Percentiles rank a stretch among this genome's conserved stretches.
Evolutionary conservation across 1,139 yeast species (phyloP).

Genomic region (Hyphopichia burtonii): DNA sequence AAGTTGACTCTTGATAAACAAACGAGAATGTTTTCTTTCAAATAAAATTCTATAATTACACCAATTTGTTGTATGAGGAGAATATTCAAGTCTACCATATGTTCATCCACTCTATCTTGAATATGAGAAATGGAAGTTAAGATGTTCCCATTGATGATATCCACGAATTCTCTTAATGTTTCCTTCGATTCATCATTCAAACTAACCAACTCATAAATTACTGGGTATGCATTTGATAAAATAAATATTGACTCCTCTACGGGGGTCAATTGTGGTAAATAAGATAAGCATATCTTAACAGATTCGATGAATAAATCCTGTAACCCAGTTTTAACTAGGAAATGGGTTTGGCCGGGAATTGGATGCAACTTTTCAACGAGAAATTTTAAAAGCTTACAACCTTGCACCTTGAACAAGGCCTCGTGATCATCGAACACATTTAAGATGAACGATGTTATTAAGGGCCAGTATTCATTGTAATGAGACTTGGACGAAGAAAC

Average conservation of each 20-base stretch:
- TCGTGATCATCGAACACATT: conserved; percentile 54
- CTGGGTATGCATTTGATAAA: conserved; percentile 25
- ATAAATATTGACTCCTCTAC: conserved; percentile 20
- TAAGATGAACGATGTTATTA: conserved; percentile 48
- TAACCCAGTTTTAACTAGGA: conserved; percentile 40
- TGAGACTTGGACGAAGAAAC: conserved; percentile 12
- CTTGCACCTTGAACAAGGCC: conserved; percentile 41
- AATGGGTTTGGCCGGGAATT: neutral
- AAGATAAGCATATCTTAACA: conserved; percentile 37
- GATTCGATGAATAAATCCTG: conserved; percentile 40
- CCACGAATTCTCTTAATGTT: conserved; percentile 10
- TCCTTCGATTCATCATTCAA: conserved; percentile 4
- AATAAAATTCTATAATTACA: conserved; percentile 9
- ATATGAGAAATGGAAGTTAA: conserved; percentile 22
- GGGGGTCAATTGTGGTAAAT: conserved; percentile 48
- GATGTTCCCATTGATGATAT: conserved; percentile 19
- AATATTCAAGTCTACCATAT: conserved; percentile 5
- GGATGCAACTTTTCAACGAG: conserved; percentile 14
- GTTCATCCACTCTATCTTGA: conserved; percentile 11
- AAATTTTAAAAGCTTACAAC: conserved; percentile 31
- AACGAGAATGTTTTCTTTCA: conserved; percentile 20
- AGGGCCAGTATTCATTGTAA: conserved; percentile 35
- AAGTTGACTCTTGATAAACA: conserved; percentile 30
- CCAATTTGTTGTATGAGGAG: conserved; percentile 15
- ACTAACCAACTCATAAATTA: conserved; percentile 11